A percentile compares a stretch with the other conserved stretches of the same genome.
Evolutionary conservation across 116 monocot species (phyloP).

Genomic region (Phalaenopsis hybrid): DNA sequence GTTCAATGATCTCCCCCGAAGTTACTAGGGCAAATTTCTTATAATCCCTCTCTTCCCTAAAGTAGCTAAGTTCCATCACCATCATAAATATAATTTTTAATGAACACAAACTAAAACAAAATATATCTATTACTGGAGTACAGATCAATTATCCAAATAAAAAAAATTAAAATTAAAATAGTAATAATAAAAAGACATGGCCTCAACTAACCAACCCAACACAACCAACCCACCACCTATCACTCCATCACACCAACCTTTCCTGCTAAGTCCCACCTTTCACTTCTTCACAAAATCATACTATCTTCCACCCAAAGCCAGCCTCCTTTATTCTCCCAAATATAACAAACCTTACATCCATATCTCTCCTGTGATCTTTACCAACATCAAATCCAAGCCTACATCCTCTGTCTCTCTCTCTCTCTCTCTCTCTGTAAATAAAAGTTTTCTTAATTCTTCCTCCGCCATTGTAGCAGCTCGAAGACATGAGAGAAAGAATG

Average conservation of each 20-base stretch:
- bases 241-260: slow-evolving; percentile 2
- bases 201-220: slow-evolving; percentile 7
- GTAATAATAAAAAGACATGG: not conserved
- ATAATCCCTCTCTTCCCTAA: too few species aligned
- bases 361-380: not conserved
- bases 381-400: not conserved
- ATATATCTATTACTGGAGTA: too few species aligned
- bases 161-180: not conserved
- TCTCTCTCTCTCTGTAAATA: not conserved
- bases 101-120: too few species aligned
- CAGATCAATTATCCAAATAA: not conserved
- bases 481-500: slow-evolving; percentile 12
- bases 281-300: slow-evolving; percentile 6
- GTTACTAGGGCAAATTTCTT: too few species aligned
- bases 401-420: not conserved
- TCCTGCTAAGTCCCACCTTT: slow-evolving; percentile 1
- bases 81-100: too few species aligned
- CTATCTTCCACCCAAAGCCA: slow-evolving; percentile 12
- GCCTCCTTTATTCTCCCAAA: not conserved
- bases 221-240: slow-evolving; percentile 5
- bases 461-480: not conserved
- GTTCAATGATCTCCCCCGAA: too few species aligned
- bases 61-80: too few species aligned
- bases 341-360: not conserved
- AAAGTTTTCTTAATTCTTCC: not conserved